phyloP scores from a whole-genome alignment of 306 rosid genomes.

The Echinosophora koreensis region DNA sequence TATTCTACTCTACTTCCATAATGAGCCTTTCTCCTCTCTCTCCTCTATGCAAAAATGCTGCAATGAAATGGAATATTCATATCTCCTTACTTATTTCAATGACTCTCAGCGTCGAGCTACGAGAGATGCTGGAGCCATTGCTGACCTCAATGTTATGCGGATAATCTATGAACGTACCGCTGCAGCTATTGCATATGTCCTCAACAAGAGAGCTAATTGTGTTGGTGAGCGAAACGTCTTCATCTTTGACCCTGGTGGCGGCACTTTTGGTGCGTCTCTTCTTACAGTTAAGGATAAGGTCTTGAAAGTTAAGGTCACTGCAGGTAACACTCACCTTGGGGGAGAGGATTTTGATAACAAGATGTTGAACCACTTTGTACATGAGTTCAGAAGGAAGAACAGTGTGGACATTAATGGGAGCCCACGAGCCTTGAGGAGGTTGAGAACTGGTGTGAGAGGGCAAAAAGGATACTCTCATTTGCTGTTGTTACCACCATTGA shows the following conservation, averaged over 20 bases:
- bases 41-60: no score
- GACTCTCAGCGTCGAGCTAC: background rate
- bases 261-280: conserved; percentile 60
- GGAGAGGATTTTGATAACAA: conserved; percentile 45
- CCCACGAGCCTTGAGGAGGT: conserved; percentile 30
- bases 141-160: conserved; percentile 4
- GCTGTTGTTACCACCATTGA: background rate
- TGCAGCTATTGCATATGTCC: conserved; percentile 62
- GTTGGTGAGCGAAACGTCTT: conserved; percentile 45
- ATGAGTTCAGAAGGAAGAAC: conserved; percentile 22
- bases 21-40: no score
- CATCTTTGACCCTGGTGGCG: conserved; percentile 42
- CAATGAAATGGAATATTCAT: no score
- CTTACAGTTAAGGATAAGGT: conserved; percentile 50
- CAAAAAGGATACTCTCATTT: background rate
- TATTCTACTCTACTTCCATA: no score
- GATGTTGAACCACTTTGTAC: conserved; percentile 33
- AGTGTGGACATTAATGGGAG: conserved; percentile 10
- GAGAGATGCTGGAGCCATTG: background rate
- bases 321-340: conserved; percentile 37
- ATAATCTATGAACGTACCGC: conserved; percentile 51
- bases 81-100: conserved; percentile 52
- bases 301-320: conserved; percentile 10
- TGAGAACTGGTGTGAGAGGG: conserved; percentile 1
- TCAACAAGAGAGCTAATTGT: conserved; percentile 47